Evolutionary conservation across 345 rosid genomes (phyloP).

Genomic region (Limnanthes douglasii): DNA sequence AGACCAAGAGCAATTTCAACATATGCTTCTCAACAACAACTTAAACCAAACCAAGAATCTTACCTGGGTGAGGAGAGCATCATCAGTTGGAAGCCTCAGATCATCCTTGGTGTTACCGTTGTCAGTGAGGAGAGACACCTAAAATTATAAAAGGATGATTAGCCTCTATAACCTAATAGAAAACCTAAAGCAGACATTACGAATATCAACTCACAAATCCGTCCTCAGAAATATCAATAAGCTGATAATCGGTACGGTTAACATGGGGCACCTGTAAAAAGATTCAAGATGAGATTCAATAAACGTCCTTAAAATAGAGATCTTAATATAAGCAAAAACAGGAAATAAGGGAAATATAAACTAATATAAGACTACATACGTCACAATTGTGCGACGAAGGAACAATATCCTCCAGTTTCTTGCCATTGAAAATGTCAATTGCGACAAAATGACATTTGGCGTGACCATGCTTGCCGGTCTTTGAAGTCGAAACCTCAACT

Average conservation of each 20-base stretch:
- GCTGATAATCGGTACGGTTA: slow-evolving; percentile 59
- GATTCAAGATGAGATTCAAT: neutral
- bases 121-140: slow-evolving; percentile 68
- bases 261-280: slow-evolving; percentile 53
- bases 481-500: slow-evolving; percentile 74
- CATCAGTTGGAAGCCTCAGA: slow-evolving; percentile 67
- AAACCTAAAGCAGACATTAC: neutral
- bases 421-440: slow-evolving; percentile 70
- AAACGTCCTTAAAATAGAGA: too few species aligned
- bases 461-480: slow-evolving; percentile 83
- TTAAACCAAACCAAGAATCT: neutral
- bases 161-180: neutral
- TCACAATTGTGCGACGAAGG: slow-evolving; percentile 85
- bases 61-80: slow-evolving; percentile 41
- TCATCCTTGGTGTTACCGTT: slow-evolving; percentile 65
- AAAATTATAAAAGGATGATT: neutral
- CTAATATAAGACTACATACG: slow-evolving; percentile 24
- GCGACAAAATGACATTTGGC: slow-evolving; percentile 85
- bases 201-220: slow-evolving; percentile 36
- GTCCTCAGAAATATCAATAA: slow-evolving; percentile 74
- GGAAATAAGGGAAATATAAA: too few species aligned
- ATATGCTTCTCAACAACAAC: too few species aligned
- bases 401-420: slow-evolving; percentile 80
- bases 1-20: too few species aligned
- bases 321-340: too few species aligned